Conservation (phyloP, 768 basidiomycete genomes). For the Tylopilus vinaceipallidus region DNA sequence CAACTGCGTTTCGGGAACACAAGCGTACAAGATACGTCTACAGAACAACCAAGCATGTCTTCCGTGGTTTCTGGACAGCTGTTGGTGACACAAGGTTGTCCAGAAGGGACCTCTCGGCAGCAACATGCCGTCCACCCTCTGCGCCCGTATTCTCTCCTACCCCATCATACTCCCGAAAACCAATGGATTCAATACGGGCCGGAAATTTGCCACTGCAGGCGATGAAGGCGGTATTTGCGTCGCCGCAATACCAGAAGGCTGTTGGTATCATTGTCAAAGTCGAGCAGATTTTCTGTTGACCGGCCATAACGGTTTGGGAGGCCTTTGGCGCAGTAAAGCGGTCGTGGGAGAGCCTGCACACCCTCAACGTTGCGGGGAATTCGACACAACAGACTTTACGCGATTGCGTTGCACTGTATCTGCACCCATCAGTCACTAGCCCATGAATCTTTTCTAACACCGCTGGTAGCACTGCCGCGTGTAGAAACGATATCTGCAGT, state of each 20-base stretch:
- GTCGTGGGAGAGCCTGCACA: slow-evolving; percentile 60
- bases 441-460: slow-evolving; percentile 92
- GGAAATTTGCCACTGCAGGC: slow-evolving; percentile 74
- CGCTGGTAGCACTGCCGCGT: slow-evolving; percentile 84
- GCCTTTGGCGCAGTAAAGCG: slow-evolving; percentile 75
- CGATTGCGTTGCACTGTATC: slow-evolving; percentile 71
- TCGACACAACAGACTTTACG: slow-evolving; percentile 47
- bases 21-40: slow-evolving; percentile 2
- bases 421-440: slow-evolving; percentile 82
- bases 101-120: slow-evolving; percentile 15
- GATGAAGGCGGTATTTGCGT: slow-evolving; percentile 70
- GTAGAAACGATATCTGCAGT: slow-evolving; percentile 91
- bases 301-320: slow-evolving; percentile 85
- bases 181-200: slow-evolving; percentile 81
- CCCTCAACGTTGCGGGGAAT: not conserved
- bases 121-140: slow-evolving; percentile 13
- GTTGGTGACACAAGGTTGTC: slow-evolving; percentile 21
- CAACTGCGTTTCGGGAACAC: not conserved
- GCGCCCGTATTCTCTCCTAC: slow-evolving; percentile 11
- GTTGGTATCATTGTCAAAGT: slow-evolving; percentile 77
- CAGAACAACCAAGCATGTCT: slow-evolving; percentile 55
- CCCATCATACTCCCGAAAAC: slow-evolving; percentile 68
- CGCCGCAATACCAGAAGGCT: slow-evolving; percentile 75
- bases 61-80: slow-evolving; percentile 40
- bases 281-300: slow-evolving; percentile 95